Percentiles rank a stretch among this genome's conserved stretches.
phyloP scores from a whole-genome alignment of 2,329 filamentous ascomycete genomes.

The Canariomyces notabilis region DNA sequence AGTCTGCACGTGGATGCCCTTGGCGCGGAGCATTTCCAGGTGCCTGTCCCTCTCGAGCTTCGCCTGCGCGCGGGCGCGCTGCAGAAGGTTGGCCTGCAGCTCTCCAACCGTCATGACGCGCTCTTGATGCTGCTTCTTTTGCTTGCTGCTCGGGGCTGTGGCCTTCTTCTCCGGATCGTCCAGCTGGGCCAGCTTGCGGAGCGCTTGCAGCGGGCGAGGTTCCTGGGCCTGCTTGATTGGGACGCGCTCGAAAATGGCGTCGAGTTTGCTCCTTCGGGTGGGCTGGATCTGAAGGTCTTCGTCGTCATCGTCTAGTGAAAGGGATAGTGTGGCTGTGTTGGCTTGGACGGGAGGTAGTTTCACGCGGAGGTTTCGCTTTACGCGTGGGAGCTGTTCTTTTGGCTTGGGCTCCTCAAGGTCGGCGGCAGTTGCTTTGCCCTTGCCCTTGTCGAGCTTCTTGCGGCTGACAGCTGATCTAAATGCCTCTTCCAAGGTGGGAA shows the following conservation, averaged over 20 bases:
- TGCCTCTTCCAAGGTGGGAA: constrained; percentile 36
- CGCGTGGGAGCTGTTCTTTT: constrained; percentile 18
- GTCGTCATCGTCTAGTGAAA: constrained; percentile 39
- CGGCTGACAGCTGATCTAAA: constrained; percentile 28
- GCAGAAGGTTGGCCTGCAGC: constrained; percentile 62
- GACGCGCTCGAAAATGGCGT: constrained; percentile 64
- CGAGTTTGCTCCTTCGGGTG: constrained; percentile 46
- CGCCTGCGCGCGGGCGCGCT: constrained; percentile 75
- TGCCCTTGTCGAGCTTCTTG: constrained; percentile 49
- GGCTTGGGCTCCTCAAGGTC: constrained; percentile 25
- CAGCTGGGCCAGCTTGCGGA: constrained; percentile 72
- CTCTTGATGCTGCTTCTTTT: constrained; percentile 29
- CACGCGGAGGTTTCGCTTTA: constrained; percentile 47
- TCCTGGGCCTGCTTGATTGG: constrained; percentile 60
- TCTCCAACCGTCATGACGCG: constrained; percentile 63
- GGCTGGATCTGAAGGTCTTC: constrained; percentile 59
- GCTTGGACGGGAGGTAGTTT: constrained; percentile 40
- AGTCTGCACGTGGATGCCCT: constrained; percentile 77
- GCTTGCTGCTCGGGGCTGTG: constrained; percentile 33
- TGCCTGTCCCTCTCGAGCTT: constrained; percentile 70
- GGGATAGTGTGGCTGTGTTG: constrained; percentile 39
- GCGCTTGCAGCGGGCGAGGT: constrained; percentile 56
- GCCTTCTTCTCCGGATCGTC: constrained; percentile 54
- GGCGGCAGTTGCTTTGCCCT: constrained; percentile 48
- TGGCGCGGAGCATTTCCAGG: constrained; percentile 69